phyloP scores from a whole-genome alignment of 305 asterid genomes.

The Ilex paraguariensis region DNA sequence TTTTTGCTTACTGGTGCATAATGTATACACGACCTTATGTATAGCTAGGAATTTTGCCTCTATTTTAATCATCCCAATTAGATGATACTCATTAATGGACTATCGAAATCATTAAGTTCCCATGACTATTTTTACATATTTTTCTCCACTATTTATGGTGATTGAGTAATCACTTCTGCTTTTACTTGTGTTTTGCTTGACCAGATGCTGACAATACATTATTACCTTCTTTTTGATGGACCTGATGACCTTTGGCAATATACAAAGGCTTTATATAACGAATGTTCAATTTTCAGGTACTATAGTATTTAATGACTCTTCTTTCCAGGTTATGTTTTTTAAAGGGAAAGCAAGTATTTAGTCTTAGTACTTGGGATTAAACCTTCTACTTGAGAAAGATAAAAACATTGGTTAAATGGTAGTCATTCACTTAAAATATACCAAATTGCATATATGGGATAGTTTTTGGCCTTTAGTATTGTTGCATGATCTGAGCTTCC shows the following conservation, averaged over 20 bases:
- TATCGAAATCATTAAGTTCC: no score
- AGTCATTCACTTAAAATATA: not conserved
- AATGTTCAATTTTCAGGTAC: conserved; percentile 69
- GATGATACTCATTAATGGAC: no score
- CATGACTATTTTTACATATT: no score
- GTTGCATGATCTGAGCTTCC: conserved; percentile 5
- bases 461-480: no score
- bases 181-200: conserved; percentile 17
- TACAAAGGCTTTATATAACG: conserved; percentile 60
- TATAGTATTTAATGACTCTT: not conserved
- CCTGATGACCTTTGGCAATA: conserved; percentile 90
- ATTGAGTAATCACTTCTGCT: not conserved
- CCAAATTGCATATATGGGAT: no score
- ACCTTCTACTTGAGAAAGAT: not conserved
- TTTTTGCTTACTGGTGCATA: no score
- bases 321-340: not conserved
- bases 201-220: conserved; percentile 97
- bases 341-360: no score
- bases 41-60: no score
- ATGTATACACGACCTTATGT: no score
- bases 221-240: conserved; percentile 88
- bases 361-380: not conserved
- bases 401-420: not conserved
- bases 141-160: no score
- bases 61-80: no score